A percentile compares a stretch with the other conserved stretches of the same genome.
These are phyloP conservation scores for Phaeosphaeriaceae sp. DNA, from an alignment of 2,329 filamentous ascomycete genomes.

Conservation along the genomic window DNA sequence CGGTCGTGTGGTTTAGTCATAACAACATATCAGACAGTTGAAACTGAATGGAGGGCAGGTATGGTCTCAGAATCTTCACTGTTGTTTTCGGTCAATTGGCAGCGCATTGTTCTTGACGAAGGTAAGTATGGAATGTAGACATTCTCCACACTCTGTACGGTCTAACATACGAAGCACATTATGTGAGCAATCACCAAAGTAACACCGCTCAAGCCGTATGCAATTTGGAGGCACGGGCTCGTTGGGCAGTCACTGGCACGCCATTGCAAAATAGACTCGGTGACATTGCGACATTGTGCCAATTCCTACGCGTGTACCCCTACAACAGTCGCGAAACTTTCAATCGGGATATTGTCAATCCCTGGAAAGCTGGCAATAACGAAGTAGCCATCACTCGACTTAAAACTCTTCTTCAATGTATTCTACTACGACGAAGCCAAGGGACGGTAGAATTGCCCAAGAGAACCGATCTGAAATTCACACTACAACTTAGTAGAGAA, in stretches of 20 bases:
- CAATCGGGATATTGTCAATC: conserved; percentile 44
- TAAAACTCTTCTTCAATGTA: conserved; percentile 45
- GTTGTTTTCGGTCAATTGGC: conserved; percentile 19
- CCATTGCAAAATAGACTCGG: conserved; percentile 19
- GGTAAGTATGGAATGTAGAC: conserved; percentile 1
- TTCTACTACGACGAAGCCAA: conserved; percentile 52
- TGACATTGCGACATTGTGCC: conserved; percentile 11
- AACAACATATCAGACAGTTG: conserved; percentile 19
- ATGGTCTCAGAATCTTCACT: conserved; percentile 1
- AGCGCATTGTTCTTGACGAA: conserved; percentile 27
- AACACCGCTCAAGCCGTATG: conserved; percentile 45
- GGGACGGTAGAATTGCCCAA: conserved; percentile 48
- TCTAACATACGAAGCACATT: conserved; percentile 46
- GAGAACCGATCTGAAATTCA: conserved; percentile 39
- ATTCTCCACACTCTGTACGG: conserved; percentile 20
- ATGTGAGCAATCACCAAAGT: conserved; percentile 27
- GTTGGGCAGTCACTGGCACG: conserved; percentile 62
- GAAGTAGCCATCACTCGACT: conserved; percentile 49
- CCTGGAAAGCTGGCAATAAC: conserved; percentile 48
- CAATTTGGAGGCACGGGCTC: conserved; percentile 48
- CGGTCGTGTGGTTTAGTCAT: conserved; percentile 6
- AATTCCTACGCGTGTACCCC: conserved; percentile 14
- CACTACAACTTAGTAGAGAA: conserved; percentile 42
- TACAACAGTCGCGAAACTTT: conserved; percentile 42
- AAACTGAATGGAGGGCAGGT: conserved; percentile 4